Evolutionary conservation across 176 grass and related monocot genomes (phyloP), one percentile per base, ranked within the genome.

Genomic region (Rhynchospora tenuis): DNA sequence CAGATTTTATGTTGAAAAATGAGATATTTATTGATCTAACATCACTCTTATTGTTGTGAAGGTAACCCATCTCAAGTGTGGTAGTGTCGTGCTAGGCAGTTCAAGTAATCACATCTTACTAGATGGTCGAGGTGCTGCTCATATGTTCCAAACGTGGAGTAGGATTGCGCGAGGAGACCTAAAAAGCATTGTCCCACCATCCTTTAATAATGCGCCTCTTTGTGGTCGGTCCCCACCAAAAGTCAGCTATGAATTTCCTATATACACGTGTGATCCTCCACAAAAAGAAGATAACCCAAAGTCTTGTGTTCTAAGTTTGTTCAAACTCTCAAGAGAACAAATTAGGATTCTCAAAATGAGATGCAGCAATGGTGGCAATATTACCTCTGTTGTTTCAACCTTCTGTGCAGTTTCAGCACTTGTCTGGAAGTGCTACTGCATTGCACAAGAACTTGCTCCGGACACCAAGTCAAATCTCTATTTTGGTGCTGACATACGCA

Each of bases 321-420:
- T 69, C 15, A 69, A 33, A 6, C 31, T 69, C 65, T 69, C 83
- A 69, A 61, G 12, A 24, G 69, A 83, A 28, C 77, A 54, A 58
- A 2, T 88, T 6, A 22, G 12, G 0, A 17, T 9, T 16, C 68
- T 90, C 2, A 85, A 83, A 56, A 69, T 9, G 0, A 55, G 5
- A 19, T 85, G 59, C 23, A 73, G 46, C 9, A 61, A 71, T 16
- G 22, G 19, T 6, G 9, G 66, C 52, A 66, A 71, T 27, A 5
- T 0, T 11, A 71, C 67, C 14, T 42, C 2, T 13, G 19, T 2
- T 13, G 19, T 24, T 0, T 84, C 74, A 43, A 71, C 84, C 0
- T 92, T 92, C 77, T 57, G 67, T 60, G 66, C 81, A 23, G 17
- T 89, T 46, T 23, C 22, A 13, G 60, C 90, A 0, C 31, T 33